Percentiles rank a stretch among this genome's conserved stretches.
phyloP scores from a whole-genome alignment of 2,329 filamentous ascomycete genomes.

The Orbilia oligospora region DNA sequence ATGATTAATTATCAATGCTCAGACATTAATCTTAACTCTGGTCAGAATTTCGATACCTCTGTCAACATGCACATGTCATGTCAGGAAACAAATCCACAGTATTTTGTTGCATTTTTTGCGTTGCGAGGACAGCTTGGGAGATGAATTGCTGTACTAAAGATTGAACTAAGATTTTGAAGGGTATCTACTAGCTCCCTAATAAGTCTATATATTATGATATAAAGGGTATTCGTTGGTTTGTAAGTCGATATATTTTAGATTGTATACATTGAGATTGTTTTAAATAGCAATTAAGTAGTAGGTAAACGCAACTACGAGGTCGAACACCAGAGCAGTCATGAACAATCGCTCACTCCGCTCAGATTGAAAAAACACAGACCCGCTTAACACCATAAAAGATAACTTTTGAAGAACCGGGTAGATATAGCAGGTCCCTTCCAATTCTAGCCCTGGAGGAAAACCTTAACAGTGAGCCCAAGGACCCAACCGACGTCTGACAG shows the following conservation, averaged over 20 bases:
- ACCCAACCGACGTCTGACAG: conserved; percentile 80
- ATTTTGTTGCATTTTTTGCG: conserved; percentile 10
- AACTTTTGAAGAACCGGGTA: neutral
- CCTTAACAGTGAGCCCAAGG: conserved; percentile 75
- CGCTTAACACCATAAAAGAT: conserved; percentile 29
- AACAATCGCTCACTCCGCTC: neutral
- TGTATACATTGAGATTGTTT: neutral
- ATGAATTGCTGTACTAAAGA: no score
- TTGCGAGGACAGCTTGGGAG: neutral
- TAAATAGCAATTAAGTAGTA: neutral
- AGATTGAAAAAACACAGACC: conserved; percentile 1
- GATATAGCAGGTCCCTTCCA: neutral
- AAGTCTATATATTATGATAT: no score
- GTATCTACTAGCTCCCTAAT: no score
- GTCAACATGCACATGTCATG: no score
- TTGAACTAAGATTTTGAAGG: neutral
- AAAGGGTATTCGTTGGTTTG: no score
- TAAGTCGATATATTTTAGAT: neutral
- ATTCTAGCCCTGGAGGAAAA: conserved; percentile 69
- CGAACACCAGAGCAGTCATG: neutral
- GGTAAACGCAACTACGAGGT: neutral
- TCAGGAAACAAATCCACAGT: no score
- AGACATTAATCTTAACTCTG: neutral
- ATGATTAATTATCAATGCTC: neutral
- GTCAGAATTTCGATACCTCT: no score